These are phyloP conservation scores for Calonectria pauciramosa DNA, from an alignment of 2,329 filamentous ascomycete species.

Conservation along the genomic window DNA sequence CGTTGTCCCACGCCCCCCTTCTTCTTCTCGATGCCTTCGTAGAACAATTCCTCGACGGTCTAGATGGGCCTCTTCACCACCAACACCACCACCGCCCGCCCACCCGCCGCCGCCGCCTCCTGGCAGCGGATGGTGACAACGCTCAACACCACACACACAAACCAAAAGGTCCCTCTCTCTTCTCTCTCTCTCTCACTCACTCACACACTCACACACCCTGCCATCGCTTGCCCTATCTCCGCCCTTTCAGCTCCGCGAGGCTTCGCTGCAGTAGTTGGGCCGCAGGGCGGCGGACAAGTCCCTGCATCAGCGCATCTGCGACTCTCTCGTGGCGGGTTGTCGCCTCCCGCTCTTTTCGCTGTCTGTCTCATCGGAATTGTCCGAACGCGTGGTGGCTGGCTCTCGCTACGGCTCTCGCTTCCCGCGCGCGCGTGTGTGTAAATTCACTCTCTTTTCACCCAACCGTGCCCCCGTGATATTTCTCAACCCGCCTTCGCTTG, in stretches of 20 bases:
- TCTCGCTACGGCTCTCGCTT: not conserved
- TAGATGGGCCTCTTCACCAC: not conserved
- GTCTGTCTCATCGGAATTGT: conserved; percentile 5
- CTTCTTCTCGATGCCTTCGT: conserved; percentile 20
- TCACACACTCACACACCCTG: not conserved
- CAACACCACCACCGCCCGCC: too few species aligned
- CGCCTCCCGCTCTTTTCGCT: conserved; percentile 10
- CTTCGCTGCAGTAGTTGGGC: not conserved
- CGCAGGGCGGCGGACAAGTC: conserved; percentile 4
- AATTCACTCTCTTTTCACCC: too few species aligned
- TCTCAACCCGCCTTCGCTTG: not conserved
- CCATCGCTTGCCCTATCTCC: too few species aligned
- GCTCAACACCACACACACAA: not conserved
- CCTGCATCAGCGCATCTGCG: conserved; percentile 9
- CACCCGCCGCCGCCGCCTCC: not conserved
- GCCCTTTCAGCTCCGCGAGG: not conserved
- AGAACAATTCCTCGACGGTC: conserved; percentile 2
- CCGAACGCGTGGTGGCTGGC: not conserved
- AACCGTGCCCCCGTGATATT: not conserved
- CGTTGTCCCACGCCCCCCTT: not conserved
- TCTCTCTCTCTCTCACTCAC: not conserved
- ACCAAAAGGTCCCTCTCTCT: too few species aligned
- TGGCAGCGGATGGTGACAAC: not conserved
- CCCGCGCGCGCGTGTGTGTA: not conserved
- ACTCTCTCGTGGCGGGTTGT: conserved; percentile 8